Conservation (phyloP, 78 protist genomes). For the Tieghemostelium lacteum region DNA sequence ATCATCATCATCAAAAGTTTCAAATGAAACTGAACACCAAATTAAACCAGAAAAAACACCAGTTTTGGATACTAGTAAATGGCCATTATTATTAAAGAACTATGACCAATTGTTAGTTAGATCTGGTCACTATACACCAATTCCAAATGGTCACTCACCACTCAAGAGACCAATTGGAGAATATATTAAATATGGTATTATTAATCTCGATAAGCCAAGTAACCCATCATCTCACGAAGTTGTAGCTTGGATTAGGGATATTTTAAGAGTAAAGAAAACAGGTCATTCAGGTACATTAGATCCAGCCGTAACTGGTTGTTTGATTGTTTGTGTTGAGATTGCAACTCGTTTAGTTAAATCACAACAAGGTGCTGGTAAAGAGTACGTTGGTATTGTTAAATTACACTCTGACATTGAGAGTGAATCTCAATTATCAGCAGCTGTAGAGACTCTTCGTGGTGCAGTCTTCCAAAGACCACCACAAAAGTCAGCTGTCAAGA, state of each 20-base stretch:
- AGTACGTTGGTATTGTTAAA: constrained; percentile 97
- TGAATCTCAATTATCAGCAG: constrained; percentile 64
- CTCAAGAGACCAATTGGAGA: constrained; percentile 95
- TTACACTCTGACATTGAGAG: constrained; percentile 93
- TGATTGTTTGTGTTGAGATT: constrained; percentile 98
- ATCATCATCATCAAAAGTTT: background rate
- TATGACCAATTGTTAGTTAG: constrained; percentile 96
- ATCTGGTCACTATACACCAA: constrained; percentile 97
- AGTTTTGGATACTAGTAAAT: constrained; percentile 68
- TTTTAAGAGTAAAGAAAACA: constrained; percentile 97
- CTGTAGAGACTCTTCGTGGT: constrained; percentile 95
- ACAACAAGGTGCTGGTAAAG: constrained; percentile 99
- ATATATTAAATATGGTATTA: constrained; percentile 96
- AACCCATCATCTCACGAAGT: constrained; percentile 99
- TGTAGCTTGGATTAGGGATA: constrained; percentile 98
- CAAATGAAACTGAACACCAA: background rate
- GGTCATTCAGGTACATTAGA: constrained; percentile 99
- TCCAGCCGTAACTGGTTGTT: constrained; percentile 99
- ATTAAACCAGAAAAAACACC: constrained; percentile 84
- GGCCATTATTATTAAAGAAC: constrained; percentile 90
- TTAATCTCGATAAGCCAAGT: constrained; percentile 99
- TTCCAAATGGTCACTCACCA: constrained; percentile 98
- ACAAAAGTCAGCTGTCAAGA: constrained; percentile 95
- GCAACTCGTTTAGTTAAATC: constrained; percentile 99
- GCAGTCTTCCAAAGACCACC: constrained; percentile 99